Evolutionary conservation across 139 green algal genomes (phyloP).

Genomic region (Coelastrella sp.): DNA sequence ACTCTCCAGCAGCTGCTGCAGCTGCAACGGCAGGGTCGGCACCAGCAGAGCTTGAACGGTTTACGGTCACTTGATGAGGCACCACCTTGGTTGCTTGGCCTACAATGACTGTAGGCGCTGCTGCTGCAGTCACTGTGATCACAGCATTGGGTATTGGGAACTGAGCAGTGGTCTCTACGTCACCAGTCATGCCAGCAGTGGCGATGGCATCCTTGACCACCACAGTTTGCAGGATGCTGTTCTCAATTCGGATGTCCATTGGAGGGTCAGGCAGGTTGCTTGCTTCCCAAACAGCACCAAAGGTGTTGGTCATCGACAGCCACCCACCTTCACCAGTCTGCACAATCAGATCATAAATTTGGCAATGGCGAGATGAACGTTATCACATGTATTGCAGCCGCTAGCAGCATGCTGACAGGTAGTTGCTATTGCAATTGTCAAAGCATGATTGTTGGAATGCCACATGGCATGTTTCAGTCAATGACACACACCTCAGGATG

Average conservation of each 20-base stretch:
- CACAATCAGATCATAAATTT: not conserved
- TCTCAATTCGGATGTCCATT: constrained; percentile 54
- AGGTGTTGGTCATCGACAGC: constrained; percentile 43
- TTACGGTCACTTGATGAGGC: no score
- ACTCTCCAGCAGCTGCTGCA: not conserved
- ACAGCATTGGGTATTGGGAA: constrained; percentile 9
- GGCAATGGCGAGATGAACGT: not conserved
- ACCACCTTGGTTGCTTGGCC: not conserved
- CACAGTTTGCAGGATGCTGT: constrained; percentile 14
- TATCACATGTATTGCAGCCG: no score
- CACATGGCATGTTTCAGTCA: no score
- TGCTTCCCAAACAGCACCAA: constrained; percentile 54
- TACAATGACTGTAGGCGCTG: not conserved
- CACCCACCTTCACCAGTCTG: not conserved
- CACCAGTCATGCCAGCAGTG: not conserved
- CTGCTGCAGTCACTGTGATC: not conserved
- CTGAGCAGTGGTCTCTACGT: constrained; percentile 25
- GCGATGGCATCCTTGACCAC: constrained; percentile 30
- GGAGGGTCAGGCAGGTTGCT: constrained; percentile 48
- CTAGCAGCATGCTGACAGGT: no score
- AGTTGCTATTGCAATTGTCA: no score
- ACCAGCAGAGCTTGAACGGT: no score
- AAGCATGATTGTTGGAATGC: no score
- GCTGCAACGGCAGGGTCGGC: not conserved
- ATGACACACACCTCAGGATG: no score